Evolutionary conservation across 345 rosid species (phyloP).

Genomic region (Dipteronia sinensis): DNA sequence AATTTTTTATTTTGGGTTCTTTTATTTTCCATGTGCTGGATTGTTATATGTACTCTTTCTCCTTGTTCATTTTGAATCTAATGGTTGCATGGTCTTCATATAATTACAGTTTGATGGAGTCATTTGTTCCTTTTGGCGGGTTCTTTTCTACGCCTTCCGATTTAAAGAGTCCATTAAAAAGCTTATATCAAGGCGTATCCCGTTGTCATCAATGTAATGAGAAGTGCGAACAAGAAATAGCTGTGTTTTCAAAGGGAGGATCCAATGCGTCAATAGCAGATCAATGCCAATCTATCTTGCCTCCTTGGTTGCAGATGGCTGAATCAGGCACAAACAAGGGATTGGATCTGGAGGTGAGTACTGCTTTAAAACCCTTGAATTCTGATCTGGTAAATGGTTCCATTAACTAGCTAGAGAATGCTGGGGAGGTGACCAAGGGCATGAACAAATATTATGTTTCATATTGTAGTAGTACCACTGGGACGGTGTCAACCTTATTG

Average conservation of each 20-base stretch:
- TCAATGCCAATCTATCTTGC: slow-evolving; percentile 56
- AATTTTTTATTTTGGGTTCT: neutral
- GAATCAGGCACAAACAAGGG: slow-evolving; percentile 44
- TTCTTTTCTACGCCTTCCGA: slow-evolving; percentile 73
- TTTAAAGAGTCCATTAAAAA: slow-evolving; percentile 42
- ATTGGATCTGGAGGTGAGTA: slow-evolving; percentile 47
- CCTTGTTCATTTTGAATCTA: slow-evolving; percentile 10
- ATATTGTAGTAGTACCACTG: neutral
- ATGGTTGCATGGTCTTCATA: slow-evolving; percentile 5
- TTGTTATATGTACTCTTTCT: neutral
- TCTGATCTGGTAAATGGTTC: slow-evolving; percentile 4
- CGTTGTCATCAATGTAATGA: slow-evolving; percentile 43
- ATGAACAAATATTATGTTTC: neutral
- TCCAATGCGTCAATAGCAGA: slow-evolving; percentile 55
- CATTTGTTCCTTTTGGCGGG: slow-evolving; percentile 92
- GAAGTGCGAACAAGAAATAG: slow-evolving; percentile 48
- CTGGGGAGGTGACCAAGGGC: neutral
- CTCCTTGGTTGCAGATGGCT: slow-evolving; percentile 77
- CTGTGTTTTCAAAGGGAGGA: slow-evolving; percentile 39
- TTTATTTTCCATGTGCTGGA: neutral
- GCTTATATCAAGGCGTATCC: slow-evolving; percentile 29
- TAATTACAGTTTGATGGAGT: slow-evolving; percentile 81
- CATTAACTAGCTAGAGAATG: neutral
- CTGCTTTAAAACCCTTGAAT: slow-evolving; percentile 21
- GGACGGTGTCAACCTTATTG: neutral